Evolutionary conservation across 441 rosid genomes (phyloP).

Genomic region (Bruguiera hainesii): DNA sequence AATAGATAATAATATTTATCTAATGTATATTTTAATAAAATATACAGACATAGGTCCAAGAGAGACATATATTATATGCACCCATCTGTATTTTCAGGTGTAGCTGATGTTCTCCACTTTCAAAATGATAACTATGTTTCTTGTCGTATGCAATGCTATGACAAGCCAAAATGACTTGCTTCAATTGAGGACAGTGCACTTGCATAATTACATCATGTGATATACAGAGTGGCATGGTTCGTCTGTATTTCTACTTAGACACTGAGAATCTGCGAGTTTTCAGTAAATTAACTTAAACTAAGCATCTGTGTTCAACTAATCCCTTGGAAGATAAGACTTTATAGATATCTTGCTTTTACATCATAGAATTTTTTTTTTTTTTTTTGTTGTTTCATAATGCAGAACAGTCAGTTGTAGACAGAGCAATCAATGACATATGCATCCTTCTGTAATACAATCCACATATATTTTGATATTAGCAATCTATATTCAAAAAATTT

Average conservation of each 20-base stretch:
- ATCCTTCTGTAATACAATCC: conserved; percentile 39
- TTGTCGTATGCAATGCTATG: not conserved
- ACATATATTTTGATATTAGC: too few species aligned
- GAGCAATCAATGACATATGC: conserved; percentile 81
- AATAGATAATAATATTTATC: too few species aligned
- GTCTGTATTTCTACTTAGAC: too few species aligned
- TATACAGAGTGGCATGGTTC: not conserved
- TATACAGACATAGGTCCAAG: conserved; percentile 62
- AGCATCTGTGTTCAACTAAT: too few species aligned
- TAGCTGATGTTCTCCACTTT: conserved; percentile 5
- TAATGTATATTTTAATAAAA: too few species aligned
- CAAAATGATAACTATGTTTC: not conserved
- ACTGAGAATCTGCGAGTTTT: too few species aligned
- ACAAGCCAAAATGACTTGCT: not conserved
- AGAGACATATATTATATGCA: conserved; percentile 95
- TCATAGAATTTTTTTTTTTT: not conserved
- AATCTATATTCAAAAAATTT: too few species aligned
- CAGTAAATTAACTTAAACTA: too few species aligned
- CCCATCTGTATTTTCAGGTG: conserved; percentile 74
- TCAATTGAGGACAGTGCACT: not conserved
- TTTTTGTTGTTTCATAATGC: conserved; percentile 20
- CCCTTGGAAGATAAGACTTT: not conserved
- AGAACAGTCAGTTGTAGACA: conserved; percentile 84
- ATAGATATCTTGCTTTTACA: not conserved
- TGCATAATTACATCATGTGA: not conserved